A percentile compares a stretch with the other conserved stretches of the same genome.
These are phyloP conservation scores for Neurospora sublineolata DNA, from an alignment of 495 filamentous ascomycete genomes.

Conservation along the genomic window DNA sequence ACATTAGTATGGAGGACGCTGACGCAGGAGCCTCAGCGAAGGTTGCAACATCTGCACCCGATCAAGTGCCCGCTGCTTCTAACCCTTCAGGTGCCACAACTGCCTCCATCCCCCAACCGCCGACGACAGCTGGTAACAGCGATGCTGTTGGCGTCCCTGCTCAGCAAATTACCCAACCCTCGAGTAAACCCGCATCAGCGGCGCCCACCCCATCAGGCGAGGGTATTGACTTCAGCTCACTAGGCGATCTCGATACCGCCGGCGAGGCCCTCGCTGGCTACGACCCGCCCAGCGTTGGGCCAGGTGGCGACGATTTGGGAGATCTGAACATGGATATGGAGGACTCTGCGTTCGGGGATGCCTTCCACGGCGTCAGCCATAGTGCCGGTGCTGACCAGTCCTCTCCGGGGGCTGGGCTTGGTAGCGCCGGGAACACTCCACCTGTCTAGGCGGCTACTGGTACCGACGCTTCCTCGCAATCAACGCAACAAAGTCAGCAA, in stretches of 20 bases:
- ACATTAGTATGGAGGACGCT: slow-evolving; percentile 29
- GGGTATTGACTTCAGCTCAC: slow-evolving; percentile 35
- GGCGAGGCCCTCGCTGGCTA: slow-evolving; percentile 37
- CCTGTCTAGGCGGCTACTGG: neutral
- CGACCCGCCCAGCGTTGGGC: slow-evolving; percentile 19
- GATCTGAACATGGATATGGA: slow-evolving; percentile 40
- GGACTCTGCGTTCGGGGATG: slow-evolving; percentile 45
- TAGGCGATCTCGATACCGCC: slow-evolving; percentile 41
- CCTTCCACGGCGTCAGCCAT: slow-evolving; percentile 39
- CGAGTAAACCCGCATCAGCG: slow-evolving; percentile 28
- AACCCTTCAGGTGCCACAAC: neutral
- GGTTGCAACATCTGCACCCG: slow-evolving; percentile 18
- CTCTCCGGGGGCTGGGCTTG: neutral
- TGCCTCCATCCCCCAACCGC: slow-evolving; percentile 3
- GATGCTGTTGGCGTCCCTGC: neutral
- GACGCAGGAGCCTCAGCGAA: slow-evolving; percentile 8
- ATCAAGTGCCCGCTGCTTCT: slow-evolving; percentile 15
- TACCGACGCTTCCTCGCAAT: neutral
- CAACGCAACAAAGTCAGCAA: neutral
- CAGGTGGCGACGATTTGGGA: slow-evolving; percentile 24
- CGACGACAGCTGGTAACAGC: slow-evolving; percentile 10
- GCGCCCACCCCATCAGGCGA: slow-evolving; percentile 25
- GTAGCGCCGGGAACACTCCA: neutral
- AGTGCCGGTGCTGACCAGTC: neutral
- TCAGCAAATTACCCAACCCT: neutral